These are phyloP conservation scores for Phlebopus sp. DNA, from an alignment of 1,284 basidiomycete genomes.

Conservation along the genomic window DNA sequence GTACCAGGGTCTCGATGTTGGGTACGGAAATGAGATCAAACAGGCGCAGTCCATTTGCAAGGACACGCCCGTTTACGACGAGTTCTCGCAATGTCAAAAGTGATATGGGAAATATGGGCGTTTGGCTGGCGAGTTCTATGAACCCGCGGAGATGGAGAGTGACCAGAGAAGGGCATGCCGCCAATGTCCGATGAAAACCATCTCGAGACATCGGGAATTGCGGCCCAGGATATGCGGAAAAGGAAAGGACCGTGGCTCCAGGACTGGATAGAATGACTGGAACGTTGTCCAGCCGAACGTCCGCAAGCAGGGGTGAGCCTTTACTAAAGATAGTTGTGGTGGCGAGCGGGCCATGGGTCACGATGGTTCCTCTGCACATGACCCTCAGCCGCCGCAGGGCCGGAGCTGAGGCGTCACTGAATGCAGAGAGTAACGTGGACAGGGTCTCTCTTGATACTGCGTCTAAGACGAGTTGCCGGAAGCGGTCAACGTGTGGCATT, in stretches of 20 bases:
- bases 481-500: slow-evolving; percentile 29
- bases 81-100: slow-evolving; percentile 29
- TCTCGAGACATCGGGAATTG: slow-evolving; percentile 28
- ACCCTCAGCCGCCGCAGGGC: slow-evolving; percentile 23
- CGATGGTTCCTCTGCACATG: slow-evolving; percentile 32
- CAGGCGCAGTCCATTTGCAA: slow-evolving; percentile 28
- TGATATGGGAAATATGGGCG: slow-evolving; percentile 18
- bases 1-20: slow-evolving; percentile 29
- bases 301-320: slow-evolving; percentile 29
- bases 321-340: slow-evolving; percentile 21
- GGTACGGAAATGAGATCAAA: slow-evolving; percentile 32
- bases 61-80: slow-evolving; percentile 29
- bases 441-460: slow-evolving; percentile 32
- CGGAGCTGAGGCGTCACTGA: slow-evolving; percentile 27
- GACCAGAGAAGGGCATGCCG: slow-evolving; percentile 20
- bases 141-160: slow-evolving; percentile 31
- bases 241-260: slow-evolving; percentile 20
- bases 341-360: slow-evolving; percentile 28
- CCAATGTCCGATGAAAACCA: slow-evolving; percentile 21
- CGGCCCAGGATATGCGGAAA: slow-evolving; percentile 31
- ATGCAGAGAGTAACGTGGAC: slow-evolving; percentile 18
- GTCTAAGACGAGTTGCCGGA: slow-evolving; percentile 30
- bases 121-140: slow-evolving; percentile 23
- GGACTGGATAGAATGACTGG: slow-evolving; percentile 25
- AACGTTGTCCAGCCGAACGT: slow-evolving; percentile 30